Conservation (phyloP, 768 basidiomycete species). For the Goffeauzyma gilvescens region DNA sequence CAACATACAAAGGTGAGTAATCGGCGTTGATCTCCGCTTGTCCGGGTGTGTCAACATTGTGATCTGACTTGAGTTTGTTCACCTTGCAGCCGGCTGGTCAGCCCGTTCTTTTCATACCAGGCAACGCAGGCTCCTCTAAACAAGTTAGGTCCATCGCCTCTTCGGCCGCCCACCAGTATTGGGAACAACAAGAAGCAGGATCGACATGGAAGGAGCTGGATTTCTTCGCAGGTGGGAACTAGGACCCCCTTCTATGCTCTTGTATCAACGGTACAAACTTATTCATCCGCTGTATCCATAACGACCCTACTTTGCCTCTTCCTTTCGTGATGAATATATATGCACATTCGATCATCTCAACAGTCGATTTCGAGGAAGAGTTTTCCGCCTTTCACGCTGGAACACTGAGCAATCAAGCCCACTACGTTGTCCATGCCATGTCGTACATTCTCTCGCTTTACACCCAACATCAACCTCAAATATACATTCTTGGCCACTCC, state of each 20-base stretch:
- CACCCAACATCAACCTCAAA: slow-evolving; percentile 36
- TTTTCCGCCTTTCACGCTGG: slow-evolving; percentile 84
- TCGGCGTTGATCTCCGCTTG: not conserved
- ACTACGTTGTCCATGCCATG: slow-evolving; percentile 53
- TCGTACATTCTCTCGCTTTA: slow-evolving; percentile 63
- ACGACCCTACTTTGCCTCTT: too few relatives aligned
- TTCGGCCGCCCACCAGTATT: slow-evolving; percentile 66
- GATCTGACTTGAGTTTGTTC: not conserved
- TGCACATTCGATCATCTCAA: too few relatives aligned
- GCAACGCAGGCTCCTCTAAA: slow-evolving; percentile 84
- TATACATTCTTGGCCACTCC: slow-evolving; percentile 77
- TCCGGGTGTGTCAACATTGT: too few relatives aligned
- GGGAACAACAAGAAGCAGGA: slow-evolving; percentile 34
- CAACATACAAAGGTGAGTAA: slow-evolving; percentile 38
- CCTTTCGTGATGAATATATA: too few relatives aligned
- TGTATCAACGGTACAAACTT: too few relatives aligned
- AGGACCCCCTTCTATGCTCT: too few relatives aligned
- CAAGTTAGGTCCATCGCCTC: slow-evolving; percentile 91
- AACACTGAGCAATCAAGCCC: slow-evolving; percentile 63
- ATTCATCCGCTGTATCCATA: too few relatives aligned
- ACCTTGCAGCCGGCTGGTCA: slow-evolving; percentile 21
- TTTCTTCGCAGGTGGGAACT: slow-evolving; percentile 56
- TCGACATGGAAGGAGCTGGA: slow-evolving; percentile 42
- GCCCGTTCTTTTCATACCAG: slow-evolving; percentile 92
- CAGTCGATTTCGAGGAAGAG: slow-evolving; percentile 94